Percentiles rank a stretch among this genome's conserved stretches.
These are phyloP conservation scores for Amanita exitialis DNA, from an alignment of 768 basidiomycete species.

Conservation along the genomic window DNA sequence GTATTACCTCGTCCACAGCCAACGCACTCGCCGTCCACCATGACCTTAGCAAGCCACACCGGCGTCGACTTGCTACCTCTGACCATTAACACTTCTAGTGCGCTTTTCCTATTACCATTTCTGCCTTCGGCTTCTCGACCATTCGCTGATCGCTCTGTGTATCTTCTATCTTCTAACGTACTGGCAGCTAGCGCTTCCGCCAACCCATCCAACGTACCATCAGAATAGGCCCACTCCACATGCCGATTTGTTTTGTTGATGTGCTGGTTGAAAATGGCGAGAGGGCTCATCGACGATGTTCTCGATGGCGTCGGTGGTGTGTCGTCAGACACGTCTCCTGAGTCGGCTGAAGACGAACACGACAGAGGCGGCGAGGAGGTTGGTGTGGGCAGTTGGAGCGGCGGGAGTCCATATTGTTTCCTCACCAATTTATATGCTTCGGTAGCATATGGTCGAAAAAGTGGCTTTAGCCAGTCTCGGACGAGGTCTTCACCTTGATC, in stretches of 20 bases:
- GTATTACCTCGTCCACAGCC: constrained; percentile 62
- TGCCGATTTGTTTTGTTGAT: constrained; percentile 45
- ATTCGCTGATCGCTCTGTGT: not conserved
- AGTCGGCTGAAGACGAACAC: constrained; percentile 11
- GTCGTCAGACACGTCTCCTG: not conserved
- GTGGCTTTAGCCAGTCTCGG: constrained; percentile 45
- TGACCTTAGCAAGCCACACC: constrained; percentile 60
- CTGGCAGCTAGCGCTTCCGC: not conserved
- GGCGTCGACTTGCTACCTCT: constrained; percentile 57
- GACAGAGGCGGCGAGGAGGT: constrained; percentile 12
- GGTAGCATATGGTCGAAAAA: constrained; percentile 54
- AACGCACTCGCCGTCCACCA: constrained; percentile 49
- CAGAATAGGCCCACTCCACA: constrained; percentile 67
- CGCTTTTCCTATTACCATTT: not conserved
- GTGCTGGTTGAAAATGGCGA: constrained; percentile 74
- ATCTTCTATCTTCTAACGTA: constrained; percentile 3
- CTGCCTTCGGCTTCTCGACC: not conserved
- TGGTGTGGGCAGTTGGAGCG: constrained; percentile 17
- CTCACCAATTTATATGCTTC: constrained; percentile 59
- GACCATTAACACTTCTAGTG: constrained; percentile 14
- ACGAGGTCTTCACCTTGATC: constrained; percentile 57
- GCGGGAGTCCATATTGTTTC: constrained; percentile 54
- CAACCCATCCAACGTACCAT: constrained; percentile 14
- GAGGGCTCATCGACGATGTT: constrained; percentile 41
- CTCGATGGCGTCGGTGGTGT: constrained; percentile 8